Evolutionary conservation across 2,329 filamentous ascomycete species (phyloP), one percentile per base, ranked within the genome.

Genomic region (Penicillium aurantiogriseum): DNA sequence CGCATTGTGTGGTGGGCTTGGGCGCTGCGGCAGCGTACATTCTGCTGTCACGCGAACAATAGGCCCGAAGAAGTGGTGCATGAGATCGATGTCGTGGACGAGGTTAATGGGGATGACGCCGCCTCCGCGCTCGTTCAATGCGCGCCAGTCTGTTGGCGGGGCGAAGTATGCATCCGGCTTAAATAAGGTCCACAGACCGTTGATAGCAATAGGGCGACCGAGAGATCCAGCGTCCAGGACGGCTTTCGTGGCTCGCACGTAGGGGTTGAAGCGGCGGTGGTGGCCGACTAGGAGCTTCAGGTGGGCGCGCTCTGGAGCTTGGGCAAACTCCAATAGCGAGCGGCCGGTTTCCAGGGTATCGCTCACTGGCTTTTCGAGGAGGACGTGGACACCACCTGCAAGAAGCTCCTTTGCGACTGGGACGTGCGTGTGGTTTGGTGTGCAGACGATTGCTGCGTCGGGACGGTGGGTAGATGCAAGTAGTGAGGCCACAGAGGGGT

Each of bases 221-320:
- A 86, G 72, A 0, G 68, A 68, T 0, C 74, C 72, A 0, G 72
- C 65, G 0, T 68, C 62, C 1, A 86, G 61, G 0, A 77, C 69
- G 15, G 76, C 61, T 59, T 84, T 85, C 0, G 82, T 75, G 2
- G 79, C 75, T 6, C 77, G 69, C 5, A 84, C 77, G 66, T 83
- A 84, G 0, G 80, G 80, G 63, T 86, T 85, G 72, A 86, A 86
- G 3, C 84, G 78, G 10, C 84, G 76, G 64, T 86, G 84, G 60
- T 86, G 83, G 7, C 83, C 84, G 1, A 84, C 80, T 0, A 85
- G 71, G 0, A 82, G 70, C n/a, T 78, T 77, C n/a, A 79, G 69
- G 1, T 68, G 64, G 0, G 70, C 61, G 7, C 59, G 56, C 6
- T 63, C 57, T 1, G 66, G 60, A 3, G 59, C 60, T n/a, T 61